These are phyloP conservation scores for Wolfiporia cocos DNA, from an alignment of 1,284 basidiomycete species.

Conservation along the genomic window DNA sequence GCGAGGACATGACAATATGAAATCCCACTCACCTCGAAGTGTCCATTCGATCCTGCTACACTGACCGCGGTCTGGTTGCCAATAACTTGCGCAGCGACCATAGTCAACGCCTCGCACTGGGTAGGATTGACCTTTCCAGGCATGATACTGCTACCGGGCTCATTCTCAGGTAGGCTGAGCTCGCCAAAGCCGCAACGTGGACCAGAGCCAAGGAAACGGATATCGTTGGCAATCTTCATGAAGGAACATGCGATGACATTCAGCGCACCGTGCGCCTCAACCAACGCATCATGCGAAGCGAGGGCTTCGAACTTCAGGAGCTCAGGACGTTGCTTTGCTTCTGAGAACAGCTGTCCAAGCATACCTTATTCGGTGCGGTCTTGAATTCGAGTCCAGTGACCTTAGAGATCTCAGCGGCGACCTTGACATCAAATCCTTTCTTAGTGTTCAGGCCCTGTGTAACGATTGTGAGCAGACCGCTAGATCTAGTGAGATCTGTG, in stretches of 20 bases:
- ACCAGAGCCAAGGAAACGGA: slow-evolving; percentile 95
- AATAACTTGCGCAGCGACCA: slow-evolving; percentile 99
- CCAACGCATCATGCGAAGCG: slow-evolving; percentile 94
- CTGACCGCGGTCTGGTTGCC: slow-evolving; percentile 96
- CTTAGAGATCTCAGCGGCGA: slow-evolving; percentile 90
- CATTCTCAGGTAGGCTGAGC: slow-evolving; percentile 93
- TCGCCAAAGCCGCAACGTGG: slow-evolving; percentile 98
- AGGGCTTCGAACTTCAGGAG: slow-evolving; percentile 85
- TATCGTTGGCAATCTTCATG: slow-evolving; percentile 99
- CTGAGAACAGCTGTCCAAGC: slow-evolving; percentile 15
- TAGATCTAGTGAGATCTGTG: neutral
- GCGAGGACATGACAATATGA: neutral
- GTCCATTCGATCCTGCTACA: slow-evolving; percentile 91
- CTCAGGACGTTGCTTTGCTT: no score
- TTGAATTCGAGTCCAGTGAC: slow-evolving; percentile 89
- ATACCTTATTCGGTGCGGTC: slow-evolving; percentile 96
- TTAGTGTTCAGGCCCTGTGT: slow-evolving; percentile 91
- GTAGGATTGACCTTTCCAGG: slow-evolving; percentile 99
- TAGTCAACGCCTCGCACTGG: slow-evolving; percentile 97
- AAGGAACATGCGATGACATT: slow-evolving; percentile 93
- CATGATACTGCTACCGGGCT: slow-evolving; percentile 99
- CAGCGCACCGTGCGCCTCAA: slow-evolving; percentile 94
- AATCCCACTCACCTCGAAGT: slow-evolving; percentile 76
- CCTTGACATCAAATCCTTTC: slow-evolving; percentile 93
- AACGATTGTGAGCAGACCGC: slow-evolving; percentile 2